phyloP scores from a whole-genome alignment of 805 yeast genomes.

The Metschnikowia hibisci region DNA sequence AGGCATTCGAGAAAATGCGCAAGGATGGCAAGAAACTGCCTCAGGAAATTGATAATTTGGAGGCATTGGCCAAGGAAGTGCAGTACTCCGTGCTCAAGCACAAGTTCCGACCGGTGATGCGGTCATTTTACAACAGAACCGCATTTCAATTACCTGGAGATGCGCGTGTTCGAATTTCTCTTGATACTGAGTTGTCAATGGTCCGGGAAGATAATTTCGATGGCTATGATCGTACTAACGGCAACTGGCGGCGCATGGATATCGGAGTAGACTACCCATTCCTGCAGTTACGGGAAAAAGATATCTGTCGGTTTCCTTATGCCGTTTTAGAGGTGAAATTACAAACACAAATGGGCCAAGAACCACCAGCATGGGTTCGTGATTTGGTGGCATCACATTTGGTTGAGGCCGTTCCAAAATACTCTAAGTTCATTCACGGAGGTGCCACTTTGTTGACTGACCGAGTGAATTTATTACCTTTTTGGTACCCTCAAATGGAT shows the following conservation, averaged over 20 bases:
- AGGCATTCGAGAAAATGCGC: constrained; percentile 88
- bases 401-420: constrained; percentile 97
- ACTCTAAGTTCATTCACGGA: constrained; percentile 96
- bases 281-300: constrained; percentile 74
- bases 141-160: constrained; percentile 99
- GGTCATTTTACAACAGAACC: constrained; percentile 96
- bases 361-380: constrained; percentile 97
- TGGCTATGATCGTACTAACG: constrained; percentile 82
- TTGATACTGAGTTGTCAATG: constrained; percentile 96
- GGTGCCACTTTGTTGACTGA: constrained; percentile 88
- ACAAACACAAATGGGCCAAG: constrained; percentile 97
- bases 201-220: constrained; percentile 97
- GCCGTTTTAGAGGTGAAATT: constrained; percentile 96
- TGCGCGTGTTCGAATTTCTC: constrained; percentile 96
- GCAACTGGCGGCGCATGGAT: constrained; percentile 98
- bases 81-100: constrained; percentile 86
- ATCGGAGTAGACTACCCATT: constrained; percentile 98
- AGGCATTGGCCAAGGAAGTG: constrained; percentile 87
- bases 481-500: constrained; percentile 97
- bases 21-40: constrained; percentile 85
- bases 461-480: constrained; percentile 79
- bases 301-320: constrained; percentile 91
- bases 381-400: constrained; percentile 87
- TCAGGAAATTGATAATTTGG: constrained; percentile 87
- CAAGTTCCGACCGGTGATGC: constrained; percentile 86